phyloP scores from a whole-genome alignment of 2,329 filamentous ascomycete species.

The Madurella fahalii region DNA sequence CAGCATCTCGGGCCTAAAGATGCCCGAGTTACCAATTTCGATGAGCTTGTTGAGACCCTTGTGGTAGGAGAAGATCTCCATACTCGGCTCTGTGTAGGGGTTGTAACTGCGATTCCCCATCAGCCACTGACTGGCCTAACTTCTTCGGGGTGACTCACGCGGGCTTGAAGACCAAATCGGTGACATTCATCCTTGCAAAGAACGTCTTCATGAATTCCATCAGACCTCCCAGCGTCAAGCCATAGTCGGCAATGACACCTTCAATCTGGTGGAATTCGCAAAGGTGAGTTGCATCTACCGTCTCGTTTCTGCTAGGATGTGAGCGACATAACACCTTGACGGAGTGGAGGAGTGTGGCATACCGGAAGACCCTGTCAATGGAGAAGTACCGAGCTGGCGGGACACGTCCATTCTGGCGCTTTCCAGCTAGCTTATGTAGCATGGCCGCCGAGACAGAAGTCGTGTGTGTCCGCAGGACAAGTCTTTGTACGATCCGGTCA shows the following conservation, averaged over 20 bases:
- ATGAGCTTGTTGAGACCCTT: slow-evolving; percentile 84
- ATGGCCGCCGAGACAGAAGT: slow-evolving; percentile 89
- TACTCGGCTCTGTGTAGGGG: slow-evolving; percentile 89
- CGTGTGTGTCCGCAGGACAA: slow-evolving; percentile 94
- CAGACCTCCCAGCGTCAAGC: slow-evolving; percentile 79
- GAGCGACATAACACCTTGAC: background rate
- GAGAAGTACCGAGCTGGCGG: slow-evolving; percentile 89
- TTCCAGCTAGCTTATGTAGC: slow-evolving; percentile 80
- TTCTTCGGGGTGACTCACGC: slow-evolving; percentile 64
- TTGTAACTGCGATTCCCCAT: slow-evolving; percentile 55
- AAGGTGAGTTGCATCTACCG: slow-evolving; percentile 92
- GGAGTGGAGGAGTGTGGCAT: slow-evolving; percentile 26
- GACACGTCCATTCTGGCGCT: slow-evolving; percentile 63
- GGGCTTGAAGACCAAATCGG: slow-evolving; percentile 85
- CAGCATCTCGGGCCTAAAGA: slow-evolving; percentile 96
- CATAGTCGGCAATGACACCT: slow-evolving; percentile 96
- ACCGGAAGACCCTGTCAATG: slow-evolving; percentile 86
- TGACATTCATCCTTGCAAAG: slow-evolving; percentile 93
- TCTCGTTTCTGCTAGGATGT: slow-evolving; percentile 66
- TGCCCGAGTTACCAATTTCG: slow-evolving; percentile 96
- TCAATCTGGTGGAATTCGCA: slow-evolving; percentile 99
- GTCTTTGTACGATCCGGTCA: slow-evolving; percentile 25
- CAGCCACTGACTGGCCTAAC: background rate
- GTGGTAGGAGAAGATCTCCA: slow-evolving; percentile 98
- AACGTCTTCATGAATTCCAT: slow-evolving; percentile 85